Evolutionary conservation across 371 early-diverging fungal genomes (phyloP).

Genomic region (Funneliformis caledonium): DNA sequence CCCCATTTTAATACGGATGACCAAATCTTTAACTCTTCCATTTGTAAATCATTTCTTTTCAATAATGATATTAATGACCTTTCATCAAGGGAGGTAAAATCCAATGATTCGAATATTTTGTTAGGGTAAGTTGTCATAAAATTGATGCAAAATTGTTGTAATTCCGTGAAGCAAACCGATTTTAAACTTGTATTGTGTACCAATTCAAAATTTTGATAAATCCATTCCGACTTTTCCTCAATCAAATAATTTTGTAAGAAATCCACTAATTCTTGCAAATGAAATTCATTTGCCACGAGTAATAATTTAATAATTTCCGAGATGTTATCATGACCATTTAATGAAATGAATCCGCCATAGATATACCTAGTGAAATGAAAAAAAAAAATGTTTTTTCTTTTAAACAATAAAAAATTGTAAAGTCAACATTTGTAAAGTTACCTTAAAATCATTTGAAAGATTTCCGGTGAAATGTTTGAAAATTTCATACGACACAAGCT

Average conservation of each 20-base stretch:
- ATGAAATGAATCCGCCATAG: neutral
- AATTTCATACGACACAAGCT: neutral
- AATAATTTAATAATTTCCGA: neutral
- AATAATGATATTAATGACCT: neutral
- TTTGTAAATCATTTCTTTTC: conserved; percentile 1
- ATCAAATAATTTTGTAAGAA: neutral
- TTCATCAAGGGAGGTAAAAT: conserved; percentile 10
- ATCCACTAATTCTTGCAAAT: neutral
- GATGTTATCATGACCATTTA: neutral
- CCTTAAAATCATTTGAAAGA: neutral
- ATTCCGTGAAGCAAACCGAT: neutral
- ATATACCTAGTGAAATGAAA: neutral
- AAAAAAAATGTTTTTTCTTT: neutral
- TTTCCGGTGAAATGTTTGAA: conserved; percentile 1
- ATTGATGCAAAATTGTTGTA: neutral
- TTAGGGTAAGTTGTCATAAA: neutral
- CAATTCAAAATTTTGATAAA: neutral
- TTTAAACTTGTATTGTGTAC: neutral
- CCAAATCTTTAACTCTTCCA: conserved; percentile 34
- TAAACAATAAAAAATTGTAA: too few species aligned
- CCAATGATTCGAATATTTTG: neutral
- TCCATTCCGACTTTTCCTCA: neutral
- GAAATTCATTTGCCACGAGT: neutral
- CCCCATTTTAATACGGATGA: conserved; percentile 13
- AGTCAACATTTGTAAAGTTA: neutral